phyloP scores from a whole-genome alignment of 2,329 filamentous ascomycete species.

The Trichoderma citrinoviride region DNA sequence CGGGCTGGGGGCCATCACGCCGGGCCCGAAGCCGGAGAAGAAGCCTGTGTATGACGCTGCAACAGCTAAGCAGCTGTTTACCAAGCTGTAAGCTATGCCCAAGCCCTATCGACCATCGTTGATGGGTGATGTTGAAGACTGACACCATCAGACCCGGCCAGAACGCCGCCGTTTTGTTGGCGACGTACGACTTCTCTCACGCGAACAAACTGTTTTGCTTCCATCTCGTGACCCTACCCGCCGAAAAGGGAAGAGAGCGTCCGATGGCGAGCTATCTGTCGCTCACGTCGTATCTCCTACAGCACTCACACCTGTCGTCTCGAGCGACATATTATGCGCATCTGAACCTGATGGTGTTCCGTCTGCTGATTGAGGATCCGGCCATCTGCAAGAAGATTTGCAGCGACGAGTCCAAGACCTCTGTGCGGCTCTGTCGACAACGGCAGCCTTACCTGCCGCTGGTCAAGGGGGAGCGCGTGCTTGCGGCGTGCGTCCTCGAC shows the following conservation, averaged over 20 bases:
- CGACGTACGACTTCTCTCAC: constrained; percentile 89
- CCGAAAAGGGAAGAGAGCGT: constrained; percentile 65
- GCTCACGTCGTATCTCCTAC: constrained; percentile 85
- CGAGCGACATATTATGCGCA: constrained; percentile 81
- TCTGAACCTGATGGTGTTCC: constrained; percentile 79
- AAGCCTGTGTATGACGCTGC: constrained; percentile 65
- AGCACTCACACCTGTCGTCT: constrained; percentile 83
- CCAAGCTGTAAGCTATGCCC: constrained; percentile 57
- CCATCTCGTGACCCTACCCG: constrained; percentile 66
- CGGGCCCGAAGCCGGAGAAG: constrained; percentile 62
- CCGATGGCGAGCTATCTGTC: constrained; percentile 83
- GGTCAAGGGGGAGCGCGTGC: constrained; percentile 67
- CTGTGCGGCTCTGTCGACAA: constrained; percentile 84
- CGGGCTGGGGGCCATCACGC: constrained; percentile 73
- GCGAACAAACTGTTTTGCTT: constrained; percentile 95
- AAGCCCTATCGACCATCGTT: constrained; percentile 21
- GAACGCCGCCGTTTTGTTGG: constrained; percentile 75
- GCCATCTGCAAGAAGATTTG: constrained; percentile 79
- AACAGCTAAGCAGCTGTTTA: constrained; percentile 78
- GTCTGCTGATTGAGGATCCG: constrained; percentile 83
- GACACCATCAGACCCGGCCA: constrained; percentile 62
- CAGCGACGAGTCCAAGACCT: constrained; percentile 69
- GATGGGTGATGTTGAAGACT: neutral
- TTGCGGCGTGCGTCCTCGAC: constrained; percentile 77
- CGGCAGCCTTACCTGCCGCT: constrained; percentile 80